A percentile compares a stretch with the other conserved stretches of the same genome.
Evolutionary conservation across 2,329 filamentous ascomycete genomes (phyloP).

Genomic region (Neonectria punicea): DNA sequence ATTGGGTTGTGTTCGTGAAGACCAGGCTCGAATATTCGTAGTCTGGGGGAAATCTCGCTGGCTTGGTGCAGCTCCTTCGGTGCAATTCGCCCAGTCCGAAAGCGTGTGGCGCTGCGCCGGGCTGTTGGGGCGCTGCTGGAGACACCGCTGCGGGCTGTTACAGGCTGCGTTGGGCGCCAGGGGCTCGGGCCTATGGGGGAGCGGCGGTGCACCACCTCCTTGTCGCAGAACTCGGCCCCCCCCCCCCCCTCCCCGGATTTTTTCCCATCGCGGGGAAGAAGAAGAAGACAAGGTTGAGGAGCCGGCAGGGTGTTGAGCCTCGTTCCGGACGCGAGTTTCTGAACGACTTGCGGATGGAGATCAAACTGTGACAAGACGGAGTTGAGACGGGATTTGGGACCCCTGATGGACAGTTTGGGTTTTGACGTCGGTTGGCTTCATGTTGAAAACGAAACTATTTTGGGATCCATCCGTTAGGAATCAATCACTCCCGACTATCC

Average conservation of each 20-base stretch:
- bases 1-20: background rate
- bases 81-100: conserved; percentile 14
- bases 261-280: conserved; percentile 14
- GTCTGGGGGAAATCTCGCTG: background rate
- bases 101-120: conserved; percentile 19
- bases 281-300: background rate
- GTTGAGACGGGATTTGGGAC: background rate
- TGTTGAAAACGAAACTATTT: background rate
- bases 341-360: background rate
- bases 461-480: background rate
- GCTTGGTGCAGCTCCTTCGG: background rate
- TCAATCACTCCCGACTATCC: too few relatives aligned
- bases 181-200: conserved; percentile 17
- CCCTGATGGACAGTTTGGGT: background rate
- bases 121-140: conserved; percentile 11
- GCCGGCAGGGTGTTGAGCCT: background rate
- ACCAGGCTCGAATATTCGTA: background rate
- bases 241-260: conserved; percentile 1
- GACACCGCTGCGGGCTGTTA: background rate
- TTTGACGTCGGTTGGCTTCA: too few relatives aligned
- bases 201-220: conserved; percentile 11
- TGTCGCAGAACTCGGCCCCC: background rate
- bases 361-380: background rate
- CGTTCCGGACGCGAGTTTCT: background rate
- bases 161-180: conserved; percentile 15